Base-by-base conservation (phyloP, 495 filamentous ascomycete genomes). In the Hyphodiscus hymeniophilus region DNA sequence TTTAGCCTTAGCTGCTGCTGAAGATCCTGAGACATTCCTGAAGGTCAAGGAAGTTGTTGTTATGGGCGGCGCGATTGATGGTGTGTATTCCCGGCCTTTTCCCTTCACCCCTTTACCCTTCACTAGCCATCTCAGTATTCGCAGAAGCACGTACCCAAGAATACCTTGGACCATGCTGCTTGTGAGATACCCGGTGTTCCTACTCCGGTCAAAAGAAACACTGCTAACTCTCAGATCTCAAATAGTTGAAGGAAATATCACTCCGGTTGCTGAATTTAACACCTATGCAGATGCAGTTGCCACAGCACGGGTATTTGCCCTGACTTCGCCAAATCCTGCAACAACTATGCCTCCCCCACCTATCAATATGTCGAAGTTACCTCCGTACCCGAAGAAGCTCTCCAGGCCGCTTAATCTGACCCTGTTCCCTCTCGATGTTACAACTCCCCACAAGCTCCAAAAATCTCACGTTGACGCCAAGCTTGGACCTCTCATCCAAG, bases 61-160 rank as follows among this genome's bases (percentile, higher is more conserved):
- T n/a, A 99, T 99, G 92, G 92, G 91, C 28, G 94, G 92, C 47
- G 79, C 85, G n/a, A 75, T 97, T 36, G 71, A 82, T 33, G 26
- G n/a, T n/a, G n/a, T n/a, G n/a, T n/a, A n/a, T n/a, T n/a, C n/a
- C n/a, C n/a, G n/a, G n/a, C n/a, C n/a, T n/a, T n/a, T n/a, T n/a
- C n/a, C n/a, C n/a, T n/a, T n/a, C n/a, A n/a, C n/a, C n/a, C n/a
- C n/a, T n/a, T n/a, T n/a, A n/a, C n/a, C n/a, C n/a, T n/a, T n/a
- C n/a, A n/a, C n/a, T n/a, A n/a, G n/a, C n/a, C n/a, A n/a, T n/a
- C n/a, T n/a, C n/a, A n/a, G n/a, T n/a, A n/a, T n/a, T n/a, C n/a
- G n/a, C n/a, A n/a, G n/a, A n/a, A n/a, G n/a, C n/a, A n/a, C n/a
- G n/a, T n/a, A n/a, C n/a, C n/a, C n/a, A n/a, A n/a, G n/a, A n/a